These are phyloP conservation scores for Atractiella rhizophila DNA, from an alignment of 768 basidiomycete species.

Conservation along the genomic window DNA sequence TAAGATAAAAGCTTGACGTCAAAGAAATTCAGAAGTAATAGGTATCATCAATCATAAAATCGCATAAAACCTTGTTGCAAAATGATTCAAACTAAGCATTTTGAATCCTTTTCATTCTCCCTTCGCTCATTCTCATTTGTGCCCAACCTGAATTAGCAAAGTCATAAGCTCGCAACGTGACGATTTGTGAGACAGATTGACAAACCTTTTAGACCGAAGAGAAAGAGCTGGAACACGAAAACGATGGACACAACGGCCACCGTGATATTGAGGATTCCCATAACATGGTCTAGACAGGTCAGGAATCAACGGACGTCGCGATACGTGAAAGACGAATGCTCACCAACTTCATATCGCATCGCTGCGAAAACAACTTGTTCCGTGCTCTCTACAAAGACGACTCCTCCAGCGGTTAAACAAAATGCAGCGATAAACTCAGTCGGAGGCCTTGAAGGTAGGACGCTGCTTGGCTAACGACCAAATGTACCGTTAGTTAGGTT, in stretches of 20 bases:
- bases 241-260: constrained; percentile 65
- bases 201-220: constrained; percentile 65
- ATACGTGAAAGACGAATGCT: constrained; percentile 16
- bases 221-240: constrained; percentile 53
- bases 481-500: too few relatives aligned
- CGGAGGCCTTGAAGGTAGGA: constrained; percentile 74
- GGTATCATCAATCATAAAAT: too few relatives aligned
- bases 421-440: constrained; percentile 75
- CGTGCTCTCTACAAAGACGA: constrained; percentile 68
- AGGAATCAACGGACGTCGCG: background rate
- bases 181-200: constrained; percentile 9
- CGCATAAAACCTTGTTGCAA: too few relatives aligned
- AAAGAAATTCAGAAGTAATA: too few relatives aligned
- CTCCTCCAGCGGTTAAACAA: constrained; percentile 61
- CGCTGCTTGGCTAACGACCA: too few relatives aligned
- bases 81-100: too few relatives aligned
- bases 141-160: too few relatives aligned
- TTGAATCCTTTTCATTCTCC: too few relatives aligned
- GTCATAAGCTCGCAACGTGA: too few relatives aligned
- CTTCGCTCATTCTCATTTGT: too few relatives aligned
- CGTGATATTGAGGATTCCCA: constrained; percentile 56
- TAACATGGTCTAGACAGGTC: constrained; percentile 42
- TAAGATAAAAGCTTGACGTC: too few relatives aligned
- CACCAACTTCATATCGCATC: constrained; percentile 70
- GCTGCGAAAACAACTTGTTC: constrained; percentile 80